Percentiles rank a stretch among this genome's conserved stretches.
These are phyloP conservation scores for Populus hybrid DNA, from an alignment of 441 rosid species.

Conservation along the genomic window DNA sequence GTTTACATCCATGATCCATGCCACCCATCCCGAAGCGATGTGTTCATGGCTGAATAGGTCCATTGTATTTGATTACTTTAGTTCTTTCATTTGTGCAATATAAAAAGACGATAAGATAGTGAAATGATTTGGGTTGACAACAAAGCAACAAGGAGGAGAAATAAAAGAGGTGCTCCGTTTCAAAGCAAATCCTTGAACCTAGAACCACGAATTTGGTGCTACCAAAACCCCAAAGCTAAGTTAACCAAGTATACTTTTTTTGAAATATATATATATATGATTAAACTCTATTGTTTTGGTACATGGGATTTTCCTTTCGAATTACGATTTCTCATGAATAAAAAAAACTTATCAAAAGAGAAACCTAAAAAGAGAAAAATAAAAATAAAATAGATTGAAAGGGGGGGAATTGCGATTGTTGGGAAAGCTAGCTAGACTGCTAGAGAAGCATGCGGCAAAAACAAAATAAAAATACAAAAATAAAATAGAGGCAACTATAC, in stretches of 20 bases:
- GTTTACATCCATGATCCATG: too few relatives aligned
- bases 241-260: background rate
- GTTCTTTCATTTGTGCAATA: too few relatives aligned
- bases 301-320: background rate
- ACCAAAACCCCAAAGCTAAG: background rate
- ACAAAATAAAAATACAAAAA: conserved; percentile 20
- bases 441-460: conserved; percentile 23
- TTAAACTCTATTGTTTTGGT: background rate
- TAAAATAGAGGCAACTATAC: too few relatives aligned
- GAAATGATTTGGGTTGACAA: background rate
- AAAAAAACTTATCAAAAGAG: background rate
- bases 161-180: background rate
- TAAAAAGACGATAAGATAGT: too few relatives aligned
- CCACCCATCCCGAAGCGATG: too few relatives aligned
- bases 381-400: too few relatives aligned
- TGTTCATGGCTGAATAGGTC: too few relatives aligned
- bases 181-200: background rate
- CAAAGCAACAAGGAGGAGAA: background rate
- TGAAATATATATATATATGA: too few relatives aligned
- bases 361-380: too few relatives aligned
- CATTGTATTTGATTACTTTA: too few relatives aligned
- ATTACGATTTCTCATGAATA: background rate
- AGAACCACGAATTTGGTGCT: too few relatives aligned
- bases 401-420: too few relatives aligned
- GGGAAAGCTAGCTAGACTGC: conserved; percentile 19